Evolutionary conservation across 2,329 filamentous ascomycete species (phyloP).

Genomic region (Didymella keratinophila): DNA sequence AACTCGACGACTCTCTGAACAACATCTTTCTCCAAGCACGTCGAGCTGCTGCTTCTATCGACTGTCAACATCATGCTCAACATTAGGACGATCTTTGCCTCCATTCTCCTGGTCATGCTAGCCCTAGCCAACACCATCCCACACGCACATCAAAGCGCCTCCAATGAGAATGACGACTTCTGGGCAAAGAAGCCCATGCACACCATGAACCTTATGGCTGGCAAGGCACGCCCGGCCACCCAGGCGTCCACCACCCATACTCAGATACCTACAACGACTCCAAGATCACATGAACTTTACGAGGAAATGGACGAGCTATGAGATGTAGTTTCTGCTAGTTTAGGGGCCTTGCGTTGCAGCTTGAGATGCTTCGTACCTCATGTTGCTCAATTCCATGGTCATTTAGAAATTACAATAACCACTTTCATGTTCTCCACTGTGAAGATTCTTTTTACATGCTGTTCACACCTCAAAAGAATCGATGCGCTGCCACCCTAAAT

Average conservation of each 20-base stretch:
- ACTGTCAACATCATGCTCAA: neutral
- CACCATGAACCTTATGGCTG: slow-evolving; percentile 18
- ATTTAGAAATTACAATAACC: no score
- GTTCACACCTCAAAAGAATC: no score
- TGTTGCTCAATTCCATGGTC: no score
- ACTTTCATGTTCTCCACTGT: no score
- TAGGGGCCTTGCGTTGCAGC: no score
- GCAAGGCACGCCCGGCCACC: neutral
- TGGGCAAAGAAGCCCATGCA: slow-evolving; percentile 18
- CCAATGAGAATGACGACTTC: slow-evolving; percentile 4
- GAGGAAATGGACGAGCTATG: slow-evolving; percentile 8
- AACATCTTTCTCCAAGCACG: neutral
- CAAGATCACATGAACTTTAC: neutral
- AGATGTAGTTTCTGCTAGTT: neutral
- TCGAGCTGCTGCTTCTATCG: neutral
- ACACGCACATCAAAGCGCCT: neutral
- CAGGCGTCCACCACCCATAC: neutral
- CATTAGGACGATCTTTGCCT: neutral
- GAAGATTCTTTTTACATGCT: no score
- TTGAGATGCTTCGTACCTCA: no score
- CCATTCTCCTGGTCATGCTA: neutral
- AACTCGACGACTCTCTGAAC: neutral
- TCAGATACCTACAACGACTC: neutral
- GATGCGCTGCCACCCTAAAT: no score
- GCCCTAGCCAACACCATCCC: neutral